Base-by-base conservation (phyloP, 176 grass and related monocot species). In the Olyra latifolia region DNA sequence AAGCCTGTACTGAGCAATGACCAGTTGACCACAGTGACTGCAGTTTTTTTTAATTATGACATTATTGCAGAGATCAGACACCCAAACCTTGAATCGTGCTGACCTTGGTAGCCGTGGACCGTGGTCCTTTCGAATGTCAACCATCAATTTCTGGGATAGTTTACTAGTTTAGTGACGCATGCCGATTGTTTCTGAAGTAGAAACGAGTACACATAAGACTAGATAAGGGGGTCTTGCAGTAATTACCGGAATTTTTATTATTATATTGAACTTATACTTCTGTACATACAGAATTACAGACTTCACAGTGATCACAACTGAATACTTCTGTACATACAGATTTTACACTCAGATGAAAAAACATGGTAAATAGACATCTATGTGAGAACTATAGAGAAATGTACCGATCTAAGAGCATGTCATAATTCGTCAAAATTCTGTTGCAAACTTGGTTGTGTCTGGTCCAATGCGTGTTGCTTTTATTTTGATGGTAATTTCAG, bases 211-310 rank as follows among this genome's bases (percentile, higher is more conserved):
- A 19, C 48, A n/a, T 3, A 77, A 17, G 5, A 7, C 44, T 17
- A 60, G 24, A 42, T 15, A 35, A 2, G 7, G 20, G 57, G 62
- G 32, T 32, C 42, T 55, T 44, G 11, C 1, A 39, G 1, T 41
- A 69, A 3, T 53, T 40, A 66, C 49, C 11, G 5, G 19, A n/a
- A 63, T 6, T n/a, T 25, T n/a, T 25, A 25, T 17, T n/a, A 69
- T 71, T 41, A 54, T 22, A 63, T 45, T 23, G 16, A 20, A 39
- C 32, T 71, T 27, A 55, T 10, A 77, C 39, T 43, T 64, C 20
- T 61, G 30, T 77, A 39, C 16, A 86, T 40, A 22, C 76, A 77
- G 15, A 50, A 35, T 10, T 17, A n/a, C n/a, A 71, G n/a, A 27
- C 11, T 50, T 56, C 7, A 7, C 22, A 72, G 55, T 1, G 23